Evolutionary conservation across 176 grass and related monocot species (phyloP).

Genomic region (Thalia dealbata): DNA sequence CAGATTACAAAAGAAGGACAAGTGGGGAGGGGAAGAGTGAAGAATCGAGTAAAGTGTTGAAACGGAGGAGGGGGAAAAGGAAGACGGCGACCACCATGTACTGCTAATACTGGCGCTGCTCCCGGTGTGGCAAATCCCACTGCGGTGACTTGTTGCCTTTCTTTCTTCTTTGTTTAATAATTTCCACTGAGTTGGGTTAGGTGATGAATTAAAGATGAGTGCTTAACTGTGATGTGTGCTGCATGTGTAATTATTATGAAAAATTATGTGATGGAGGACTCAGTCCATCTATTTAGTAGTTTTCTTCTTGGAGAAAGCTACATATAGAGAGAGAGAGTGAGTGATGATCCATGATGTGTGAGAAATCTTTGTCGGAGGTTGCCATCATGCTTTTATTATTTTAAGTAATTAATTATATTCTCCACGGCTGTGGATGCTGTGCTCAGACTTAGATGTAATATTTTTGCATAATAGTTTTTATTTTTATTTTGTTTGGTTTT

Average conservation of each 20-base stretch:
- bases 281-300: not conserved
- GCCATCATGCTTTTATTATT: not conserved
- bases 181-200: not conserved
- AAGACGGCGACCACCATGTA: not conserved
- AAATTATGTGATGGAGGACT: not conserved
- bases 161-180: not conserved
- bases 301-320: not conserved
- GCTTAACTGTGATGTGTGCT: not conserved
- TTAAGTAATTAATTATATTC: not conserved
- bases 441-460: not conserved
- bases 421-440: not conserved
- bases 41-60: not conserved
- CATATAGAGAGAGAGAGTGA: not conserved
- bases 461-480: no score
- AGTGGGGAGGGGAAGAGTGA: not conserved
- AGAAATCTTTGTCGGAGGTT: constrained; percentile 2
- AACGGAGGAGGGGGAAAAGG: not conserved
- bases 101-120: no score
- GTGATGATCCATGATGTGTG: not conserved
- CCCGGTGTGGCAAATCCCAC: not conserved
- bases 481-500: no score
- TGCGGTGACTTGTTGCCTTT: not conserved
- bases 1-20: no score
- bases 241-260: not conserved
- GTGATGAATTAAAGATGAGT: not conserved